Percentiles rank a stretch among this genome's conserved stretches.
These are phyloP conservation scores for Talaromyces atroroseus DNA, from an alignment of 2,329 filamentous ascomycete genomes.

Conservation along the genomic window DNA sequence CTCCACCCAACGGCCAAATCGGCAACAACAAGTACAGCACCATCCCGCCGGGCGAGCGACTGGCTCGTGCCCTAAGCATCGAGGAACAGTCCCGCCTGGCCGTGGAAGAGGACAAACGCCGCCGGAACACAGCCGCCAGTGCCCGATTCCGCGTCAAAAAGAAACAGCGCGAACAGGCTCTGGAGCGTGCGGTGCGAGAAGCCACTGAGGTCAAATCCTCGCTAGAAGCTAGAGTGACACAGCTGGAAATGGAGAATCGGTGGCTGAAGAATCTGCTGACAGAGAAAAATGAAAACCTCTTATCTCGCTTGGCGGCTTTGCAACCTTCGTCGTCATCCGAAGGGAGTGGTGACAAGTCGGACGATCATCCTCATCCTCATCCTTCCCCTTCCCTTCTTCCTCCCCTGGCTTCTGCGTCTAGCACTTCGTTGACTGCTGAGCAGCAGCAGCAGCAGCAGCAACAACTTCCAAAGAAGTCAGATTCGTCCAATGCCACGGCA, in stretches of 20 bases:
- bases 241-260: constrained; percentile 75
- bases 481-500: background rate
- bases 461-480: constrained; percentile 1
- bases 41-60: constrained; percentile 31
- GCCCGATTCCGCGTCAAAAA: constrained; percentile 94
- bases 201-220: constrained; percentile 70
- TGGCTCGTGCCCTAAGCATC: constrained; percentile 49
- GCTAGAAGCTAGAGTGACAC: constrained; percentile 68
- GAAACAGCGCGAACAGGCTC: constrained; percentile 85
- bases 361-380: background rate
- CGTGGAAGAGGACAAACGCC: constrained; percentile 88
- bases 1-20: constrained; percentile 35
- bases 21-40: constrained; percentile 38
- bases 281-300: constrained; percentile 60
- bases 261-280: constrained; percentile 75
- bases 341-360: too few species aligned
- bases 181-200: constrained; percentile 76
- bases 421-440: background rate
- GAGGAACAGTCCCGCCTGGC: constrained; percentile 50
- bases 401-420: background rate
- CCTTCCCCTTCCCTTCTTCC: background rate
- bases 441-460: background rate
- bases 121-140: constrained; percentile 81
- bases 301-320: constrained; percentile 11
- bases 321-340: background rate